Evolutionary conservation across 2,329 filamentous ascomycete genomes (phyloP), one percentile per base, ranked within the genome.

Genomic region (Colletotrichum sp.): DNA sequence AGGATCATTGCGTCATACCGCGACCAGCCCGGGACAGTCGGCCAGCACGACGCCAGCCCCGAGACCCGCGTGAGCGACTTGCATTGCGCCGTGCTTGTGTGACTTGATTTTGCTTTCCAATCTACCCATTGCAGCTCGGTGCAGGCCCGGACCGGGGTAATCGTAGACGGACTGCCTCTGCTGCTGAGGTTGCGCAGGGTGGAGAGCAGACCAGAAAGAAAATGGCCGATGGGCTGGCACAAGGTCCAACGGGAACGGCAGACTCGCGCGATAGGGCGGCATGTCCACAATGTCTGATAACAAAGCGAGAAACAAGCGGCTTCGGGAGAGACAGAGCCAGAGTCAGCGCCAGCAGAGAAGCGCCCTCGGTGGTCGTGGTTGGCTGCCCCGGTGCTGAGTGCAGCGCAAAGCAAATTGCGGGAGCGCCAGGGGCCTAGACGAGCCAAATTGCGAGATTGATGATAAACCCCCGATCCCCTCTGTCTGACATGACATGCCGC

Each of bases 1-100:
- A 16, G 70, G 24, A 63, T 26, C 21, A 32, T 77, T 75, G 75
- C 75, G 75, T 77, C 75, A 75, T 77, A 57, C 71, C 34, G 59
- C 59, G n/a, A 21, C 59, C 59, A 44, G 36, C 30, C 71, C 73
- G 75, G 75, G 49, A 77, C 59, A 30, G n/a, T 70, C 71, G 71
- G 71, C 52, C 57, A 71, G 34, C 65, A 71, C 60, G 13, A 66
- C 59, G 18, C 57, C 44, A 24, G 57, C 59, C 44, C 69, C 63
- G 32, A 69, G 39, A 73, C 70, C 70, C 32, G 63, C 64, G 73
- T 71, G 32, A 67, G 26, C 39, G 21, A 24, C 16, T 52, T 67
- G 64, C 52, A 24, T 62, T 49, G 67, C 55, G 52, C 55, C 18
- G 15, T 26, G 55, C 34, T 44, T 60, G 59, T 63, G 68, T 69